Conservation (phyloP, 2,329 filamentous ascomycete genomes). For the Camillea tinctor region DNA sequence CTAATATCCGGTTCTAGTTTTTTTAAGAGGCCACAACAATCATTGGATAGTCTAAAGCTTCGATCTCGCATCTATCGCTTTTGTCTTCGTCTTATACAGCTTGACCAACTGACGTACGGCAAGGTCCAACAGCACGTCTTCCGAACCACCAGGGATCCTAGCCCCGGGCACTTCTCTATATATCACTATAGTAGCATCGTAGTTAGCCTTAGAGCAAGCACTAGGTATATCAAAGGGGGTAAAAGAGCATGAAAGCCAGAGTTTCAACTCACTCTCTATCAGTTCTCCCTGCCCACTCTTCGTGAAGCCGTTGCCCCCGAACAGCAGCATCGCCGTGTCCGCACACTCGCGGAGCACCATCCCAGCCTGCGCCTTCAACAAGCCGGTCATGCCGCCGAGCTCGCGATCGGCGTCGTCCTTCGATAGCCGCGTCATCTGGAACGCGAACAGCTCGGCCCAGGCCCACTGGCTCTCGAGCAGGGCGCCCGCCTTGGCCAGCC, state of each 20-base stretch:
- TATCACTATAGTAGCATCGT: constrained; percentile 46
- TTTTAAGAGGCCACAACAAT: no score
- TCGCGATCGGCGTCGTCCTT: constrained; percentile 60
- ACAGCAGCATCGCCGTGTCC: constrained; percentile 66
- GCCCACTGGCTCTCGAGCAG: constrained; percentile 68
- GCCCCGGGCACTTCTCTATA: constrained; percentile 59
- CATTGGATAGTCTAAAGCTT: no score
- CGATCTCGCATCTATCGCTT: constrained; percentile 37
- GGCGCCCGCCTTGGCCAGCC: constrained; percentile 68
- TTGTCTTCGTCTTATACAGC: constrained; percentile 60
- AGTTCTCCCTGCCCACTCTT: constrained; percentile 68
- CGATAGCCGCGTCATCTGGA: constrained; percentile 61
- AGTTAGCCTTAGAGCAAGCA: neutral
- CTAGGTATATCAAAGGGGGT: no score
- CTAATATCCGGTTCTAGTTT: no score
- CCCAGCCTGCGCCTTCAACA: constrained; percentile 70
- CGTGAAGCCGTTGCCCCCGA: constrained; percentile 74
- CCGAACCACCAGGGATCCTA: constrained; percentile 65
- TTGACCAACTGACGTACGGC: constrained; percentile 69
- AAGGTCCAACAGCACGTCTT: constrained; percentile 72
- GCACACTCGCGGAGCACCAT: constrained; percentile 72
- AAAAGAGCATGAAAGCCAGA: no score
- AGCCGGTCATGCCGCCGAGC: constrained; percentile 69
- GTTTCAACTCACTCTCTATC: constrained; percentile 59
- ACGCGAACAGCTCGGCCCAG: constrained; percentile 71